phyloP scores from a whole-genome alignment of 148 eudicot genomes.

The Rhododendron williamsianum region DNA sequence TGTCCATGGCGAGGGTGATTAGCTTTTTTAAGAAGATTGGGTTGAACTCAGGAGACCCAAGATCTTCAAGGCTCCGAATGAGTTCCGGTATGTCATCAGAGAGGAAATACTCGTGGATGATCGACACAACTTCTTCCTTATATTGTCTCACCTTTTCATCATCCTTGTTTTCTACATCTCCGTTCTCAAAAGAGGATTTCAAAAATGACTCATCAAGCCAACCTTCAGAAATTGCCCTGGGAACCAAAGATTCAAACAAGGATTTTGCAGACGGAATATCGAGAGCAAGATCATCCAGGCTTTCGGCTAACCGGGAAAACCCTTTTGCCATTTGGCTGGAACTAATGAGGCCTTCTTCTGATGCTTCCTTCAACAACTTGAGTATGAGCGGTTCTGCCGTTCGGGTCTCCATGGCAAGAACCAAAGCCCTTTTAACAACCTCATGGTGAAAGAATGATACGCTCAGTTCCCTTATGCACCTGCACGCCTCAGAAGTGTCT shows the following conservation, averaged over 20 bases:
- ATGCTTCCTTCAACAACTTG: conserved; percentile 70
- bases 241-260: conserved; percentile 52
- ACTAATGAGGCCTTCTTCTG: conserved; percentile 87
- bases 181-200: conserved; percentile 36
- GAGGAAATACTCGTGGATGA: conserved; percentile 88
- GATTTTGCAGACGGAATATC: conserved; percentile 81
- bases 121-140: conserved; percentile 65
- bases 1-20: conserved; percentile 86
- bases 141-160: conserved; percentile 58
- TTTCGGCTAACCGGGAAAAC: conserved; percentile 66
- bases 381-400: conserved; percentile 60
- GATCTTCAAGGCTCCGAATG: conserved; percentile 77
- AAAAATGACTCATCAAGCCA: conserved; percentile 76
- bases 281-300: conserved; percentile 88
- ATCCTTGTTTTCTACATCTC: conserved; percentile 31
- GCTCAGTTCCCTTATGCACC: conserved; percentile 83
- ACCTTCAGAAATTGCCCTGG: conserved; percentile 70
- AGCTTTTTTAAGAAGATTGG: conserved; percentile 81
- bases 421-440: conserved; percentile 86
- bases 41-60: conserved; percentile 60
- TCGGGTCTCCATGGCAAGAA: conserved; percentile 74
- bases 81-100: conserved; percentile 97
- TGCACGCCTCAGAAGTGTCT: conserved; percentile 82
- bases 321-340: conserved; percentile 92
- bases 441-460: conserved; percentile 91